Percentiles rank a stretch among this genome's conserved stretches.
These are phyloP conservation scores for Ophiocordyceps camponoti-rufipedis DNA, from an alignment of 2,329 filamentous ascomycete species.

Conservation along the genomic window DNA sequence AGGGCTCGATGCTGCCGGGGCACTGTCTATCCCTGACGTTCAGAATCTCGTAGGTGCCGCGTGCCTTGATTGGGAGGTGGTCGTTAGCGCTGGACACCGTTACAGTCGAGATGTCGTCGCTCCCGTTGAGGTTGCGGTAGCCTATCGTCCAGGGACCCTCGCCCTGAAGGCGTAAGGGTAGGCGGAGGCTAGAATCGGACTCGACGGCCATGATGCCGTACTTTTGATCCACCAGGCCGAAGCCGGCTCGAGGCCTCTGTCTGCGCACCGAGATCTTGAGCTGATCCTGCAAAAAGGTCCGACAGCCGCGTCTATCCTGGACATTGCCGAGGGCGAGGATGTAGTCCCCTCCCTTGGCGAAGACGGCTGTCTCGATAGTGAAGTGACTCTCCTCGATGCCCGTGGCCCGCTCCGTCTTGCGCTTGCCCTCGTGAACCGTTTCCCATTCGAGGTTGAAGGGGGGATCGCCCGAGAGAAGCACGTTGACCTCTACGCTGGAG, in stretches of 20 bases:
- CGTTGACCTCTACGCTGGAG: conserved; percentile 55
- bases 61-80: conserved; percentile 41
- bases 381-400: conserved; percentile 44
- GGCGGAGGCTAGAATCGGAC: conserved; percentile 42
- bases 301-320: conserved; percentile 73
- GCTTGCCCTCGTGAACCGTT: conserved; percentile 73
- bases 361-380: conserved; percentile 55
- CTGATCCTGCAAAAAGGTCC: conserved; percentile 69
- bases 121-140: conserved; percentile 50
- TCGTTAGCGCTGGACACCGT: conserved; percentile 45
- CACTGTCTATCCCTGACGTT: conserved; percentile 66
- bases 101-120: conserved; percentile 24
- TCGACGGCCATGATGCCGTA: conserved; percentile 60
- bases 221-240: conserved; percentile 71
- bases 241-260: conserved; percentile 72
- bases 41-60: conserved; percentile 65
- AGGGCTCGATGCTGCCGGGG: conserved; percentile 59
- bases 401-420: conserved; percentile 47
- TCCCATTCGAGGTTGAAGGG: conserved; percentile 90
- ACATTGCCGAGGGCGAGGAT: conserved; percentile 71
- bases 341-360: conserved; percentile 77
- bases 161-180: conserved; percentile 75
- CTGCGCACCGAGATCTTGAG: conserved; percentile 72
- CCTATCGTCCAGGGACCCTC: conserved; percentile 68
- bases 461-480: conserved; percentile 60